Evolutionary conservation across 306 rosid genomes (phyloP).

Genomic region (Glycine tomentella): DNA sequence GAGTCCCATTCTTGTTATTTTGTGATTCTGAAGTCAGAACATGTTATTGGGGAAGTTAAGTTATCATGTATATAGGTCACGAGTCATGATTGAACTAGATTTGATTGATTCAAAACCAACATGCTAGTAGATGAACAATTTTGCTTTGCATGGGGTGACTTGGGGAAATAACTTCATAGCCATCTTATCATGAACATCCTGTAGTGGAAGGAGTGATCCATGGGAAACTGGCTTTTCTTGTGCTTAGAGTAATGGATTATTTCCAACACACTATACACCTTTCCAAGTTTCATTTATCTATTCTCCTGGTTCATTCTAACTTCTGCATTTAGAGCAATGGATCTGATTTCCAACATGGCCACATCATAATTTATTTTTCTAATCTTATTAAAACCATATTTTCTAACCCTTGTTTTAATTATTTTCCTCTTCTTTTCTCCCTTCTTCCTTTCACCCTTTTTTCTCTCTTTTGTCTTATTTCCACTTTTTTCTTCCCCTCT

Average conservation of each 20-base stretch:
- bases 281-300: constrained; percentile 5
- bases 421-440: too few relatives aligned
- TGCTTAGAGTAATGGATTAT: too few relatives aligned
- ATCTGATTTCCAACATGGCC: neutral
- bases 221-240: too few relatives aligned
- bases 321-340: neutral
- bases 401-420: too few relatives aligned
- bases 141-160: neutral
- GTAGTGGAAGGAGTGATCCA: too few relatives aligned
- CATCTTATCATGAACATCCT: neutral
- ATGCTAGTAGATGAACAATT: too few relatives aligned
- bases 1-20: neutral
- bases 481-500: too few relatives aligned
- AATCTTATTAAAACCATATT: constrained; percentile 13
- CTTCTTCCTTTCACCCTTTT: too few relatives aligned
- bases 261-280: neutral
- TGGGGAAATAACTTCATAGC: neutral
- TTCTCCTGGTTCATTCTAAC: neutral
- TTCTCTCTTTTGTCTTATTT: too few relatives aligned
- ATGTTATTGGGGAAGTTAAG: neutral
- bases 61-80: neutral
- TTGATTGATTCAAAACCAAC: constrained; percentile 15
- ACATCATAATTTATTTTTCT: neutral
- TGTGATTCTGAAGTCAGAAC: neutral
- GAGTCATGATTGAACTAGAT: constrained; percentile 6